These are phyloP conservation scores for Xylaria polymorpha DNA, from an alignment of 2,329 filamentous ascomycete genomes.

Conservation along the genomic window DNA sequence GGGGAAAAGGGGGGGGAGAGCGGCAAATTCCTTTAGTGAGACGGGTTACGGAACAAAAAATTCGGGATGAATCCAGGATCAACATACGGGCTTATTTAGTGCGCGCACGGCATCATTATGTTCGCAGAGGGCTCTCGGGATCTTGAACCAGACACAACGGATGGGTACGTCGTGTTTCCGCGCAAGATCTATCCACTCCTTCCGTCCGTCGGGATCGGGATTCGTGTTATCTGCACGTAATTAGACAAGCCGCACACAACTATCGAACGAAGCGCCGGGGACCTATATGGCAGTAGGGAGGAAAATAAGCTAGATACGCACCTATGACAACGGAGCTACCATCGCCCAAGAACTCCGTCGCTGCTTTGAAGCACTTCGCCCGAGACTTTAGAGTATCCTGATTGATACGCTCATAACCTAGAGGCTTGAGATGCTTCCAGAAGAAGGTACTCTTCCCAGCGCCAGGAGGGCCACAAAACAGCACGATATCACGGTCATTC, in stretches of 20 bases:
- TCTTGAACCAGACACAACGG: conserved; percentile 87
- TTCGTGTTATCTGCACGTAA: conserved; percentile 91
- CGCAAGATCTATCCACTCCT: conserved; percentile 82
- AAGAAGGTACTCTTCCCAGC: conserved; percentile 94
- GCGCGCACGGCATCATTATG: conserved; percentile 91
- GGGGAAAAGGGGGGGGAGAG: background rate
- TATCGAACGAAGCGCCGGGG: too few species aligned
- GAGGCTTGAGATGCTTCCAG: conserved; percentile 78
- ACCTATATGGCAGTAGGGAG: too few species aligned
- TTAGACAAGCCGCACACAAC: conserved; percentile 1
- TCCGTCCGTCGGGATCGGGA: conserved; percentile 79
- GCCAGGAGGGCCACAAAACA: conserved; percentile 90
- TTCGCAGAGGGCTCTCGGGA: conserved; percentile 74
- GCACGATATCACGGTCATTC: conserved; percentile 76
- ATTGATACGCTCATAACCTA: conserved; percentile 87
- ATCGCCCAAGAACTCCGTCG: conserved; percentile 71
- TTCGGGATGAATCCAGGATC: background rate
- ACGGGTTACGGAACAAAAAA: too few species aligned
- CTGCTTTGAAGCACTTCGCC: conserved; percentile 77
- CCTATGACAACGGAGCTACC: conserved; percentile 81
- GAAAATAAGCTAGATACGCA: conserved; percentile 55
- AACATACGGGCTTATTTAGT: conserved; percentile 62
- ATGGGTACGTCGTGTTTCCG: conserved; percentile 77
- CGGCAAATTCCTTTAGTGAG: too few species aligned
- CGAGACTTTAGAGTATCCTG: conserved; percentile 86